A percentile compares a stretch with the other conserved stretches of the same genome.
phyloP scores from a whole-genome alignment of 2,329 filamentous ascomycete genomes.

The Stagonosporopsis cucurbitacearum region DNA sequence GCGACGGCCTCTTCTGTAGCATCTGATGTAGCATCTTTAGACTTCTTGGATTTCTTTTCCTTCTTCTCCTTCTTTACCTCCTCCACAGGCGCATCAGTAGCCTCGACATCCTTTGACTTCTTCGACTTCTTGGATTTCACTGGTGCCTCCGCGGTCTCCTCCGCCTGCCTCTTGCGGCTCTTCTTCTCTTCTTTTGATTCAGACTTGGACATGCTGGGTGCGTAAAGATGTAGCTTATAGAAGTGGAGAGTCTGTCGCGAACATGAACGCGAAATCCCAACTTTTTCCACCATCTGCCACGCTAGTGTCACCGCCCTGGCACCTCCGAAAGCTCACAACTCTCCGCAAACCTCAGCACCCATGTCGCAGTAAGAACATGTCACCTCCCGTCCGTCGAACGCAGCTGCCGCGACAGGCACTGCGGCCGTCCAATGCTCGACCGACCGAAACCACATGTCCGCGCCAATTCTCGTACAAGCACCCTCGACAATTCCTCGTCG shows the following conservation, averaged over 20 bases:
- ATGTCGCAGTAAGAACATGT: slow-evolving; percentile 33
- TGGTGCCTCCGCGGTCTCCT: slow-evolving; percentile 24
- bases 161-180: slow-evolving; percentile 45
- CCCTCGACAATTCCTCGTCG: slow-evolving; percentile 58
- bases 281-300: slow-evolving; percentile 30
- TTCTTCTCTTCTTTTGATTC: slow-evolving; percentile 38
- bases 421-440: slow-evolving; percentile 26
- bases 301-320: slow-evolving; percentile 29
- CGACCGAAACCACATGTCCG: slow-evolving; percentile 31
- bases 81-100: slow-evolving; percentile 24
- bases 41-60: slow-evolving; percentile 40
- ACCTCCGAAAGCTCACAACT: slow-evolving; percentile 20
- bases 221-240: slow-evolving; percentile 17
- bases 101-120: slow-evolving; percentile 28
- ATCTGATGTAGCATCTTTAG: slow-evolving; percentile 31
- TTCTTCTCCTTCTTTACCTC: slow-evolving; percentile 35
- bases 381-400: slow-evolving; percentile 35
- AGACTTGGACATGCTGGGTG: slow-evolving; percentile 29
- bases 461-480: slow-evolving; percentile 66
- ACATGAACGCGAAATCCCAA: slow-evolving; percentile 20
- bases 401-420: slow-evolving; percentile 35
- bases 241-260: slow-evolving; percentile 17
- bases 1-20: slow-evolving; percentile 17
- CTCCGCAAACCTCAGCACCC: slow-evolving; percentile 14
- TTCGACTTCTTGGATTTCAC: slow-evolving; percentile 37